Evolutionary conservation across 805 yeast species (phyloP), one percentile per base, ranked within the genome.

Genomic region (Hanseniaspora meyeri): DNA sequence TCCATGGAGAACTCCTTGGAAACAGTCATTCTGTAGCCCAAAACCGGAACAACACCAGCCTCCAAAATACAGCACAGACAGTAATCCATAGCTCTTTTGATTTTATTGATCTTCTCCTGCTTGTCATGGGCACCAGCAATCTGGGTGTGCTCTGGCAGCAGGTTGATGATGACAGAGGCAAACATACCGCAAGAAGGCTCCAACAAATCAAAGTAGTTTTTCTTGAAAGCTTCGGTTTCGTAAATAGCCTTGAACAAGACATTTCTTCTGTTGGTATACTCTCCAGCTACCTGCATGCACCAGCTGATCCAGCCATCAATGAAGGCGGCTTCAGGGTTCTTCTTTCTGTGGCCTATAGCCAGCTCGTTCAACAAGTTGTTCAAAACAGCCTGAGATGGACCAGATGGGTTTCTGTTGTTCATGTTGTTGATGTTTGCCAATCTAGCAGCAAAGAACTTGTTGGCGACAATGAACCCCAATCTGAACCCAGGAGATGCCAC

Each of bases 111-210:
- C 27, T 45, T 43, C 10, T 43, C 55, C 42, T 50, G 54, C 20
- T 27, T 27, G n/a, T 39, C 14, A 10, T 19, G 32, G 6, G 8
- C 17, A n/a, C 20, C 48, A 4, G 12, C 38, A 20, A 24, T 36
- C 11, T 34, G 29, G 14, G 16, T 38, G n/a, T 51, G 52, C 16
- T 38, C 45, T 12, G 55, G 51, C 12, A 47, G 47, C 57, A 71
- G 68, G 54, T 74, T 74, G 52, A 80, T 55, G 24, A 73, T 60
- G 2, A 78, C 65, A 9, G 76, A 65, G 43, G 78, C 77, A 68
- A 81, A 80, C 85, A 81, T 80, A 27, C 85, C 85, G 24, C 82
- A 81, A n/a, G 72, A 68, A 4, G 83, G 81, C 54, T 76, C 80
- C 57, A 79, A 66, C 3, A 75, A 69, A 7, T 67, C 66, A 49